Conservation (phyloP, 768 basidiomycete genomes). For the Gloeophyllum trabeum region DNA sequence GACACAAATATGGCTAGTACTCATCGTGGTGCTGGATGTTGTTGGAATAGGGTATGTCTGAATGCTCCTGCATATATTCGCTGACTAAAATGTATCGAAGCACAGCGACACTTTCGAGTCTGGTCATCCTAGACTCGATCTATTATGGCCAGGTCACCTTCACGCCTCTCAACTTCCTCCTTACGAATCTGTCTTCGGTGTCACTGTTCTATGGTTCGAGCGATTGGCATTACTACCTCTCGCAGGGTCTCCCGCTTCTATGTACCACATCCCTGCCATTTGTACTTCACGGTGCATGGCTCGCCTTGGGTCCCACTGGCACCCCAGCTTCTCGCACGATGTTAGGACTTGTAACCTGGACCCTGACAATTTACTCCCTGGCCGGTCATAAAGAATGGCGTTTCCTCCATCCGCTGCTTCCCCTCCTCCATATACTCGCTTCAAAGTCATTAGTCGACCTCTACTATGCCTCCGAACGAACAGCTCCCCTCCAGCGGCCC, state of each 20-base stretch:
- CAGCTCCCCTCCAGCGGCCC: neutral
- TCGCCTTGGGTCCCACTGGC: conserved; percentile 8
- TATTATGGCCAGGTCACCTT: conserved; percentile 61
- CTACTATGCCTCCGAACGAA: conserved; percentile 11
- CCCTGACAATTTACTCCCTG: conserved; percentile 58
- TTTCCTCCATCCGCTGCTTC: conserved; percentile 87
- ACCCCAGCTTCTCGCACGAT: conserved; percentile 23
- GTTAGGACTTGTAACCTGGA: conserved; percentile 45
- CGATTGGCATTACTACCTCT: conserved; percentile 82
- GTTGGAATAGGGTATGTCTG: conserved; percentile 30
- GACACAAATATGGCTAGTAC: conserved; percentile 15
- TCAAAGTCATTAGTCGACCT: conserved; percentile 56
- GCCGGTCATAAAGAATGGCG: conserved; percentile 97
- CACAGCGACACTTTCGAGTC: conserved; percentile 1
- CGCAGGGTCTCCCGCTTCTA: conserved; percentile 78
- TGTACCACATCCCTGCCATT: conserved; percentile 69
- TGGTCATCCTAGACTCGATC: conserved; percentile 43
- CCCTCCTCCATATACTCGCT: conserved; percentile 72
- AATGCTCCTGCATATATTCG: conserved; percentile 1
- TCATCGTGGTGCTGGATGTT: conserved; percentile 26
- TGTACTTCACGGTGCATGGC: conserved; percentile 47
- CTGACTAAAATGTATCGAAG: conserved; percentile 6
- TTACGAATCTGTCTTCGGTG: conserved; percentile 72
- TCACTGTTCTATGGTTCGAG: conserved; percentile 90
- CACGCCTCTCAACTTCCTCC: conserved; percentile 75